Conservation (phyloP, 306 rosid genomes). For the Cucurbita ficifolia region DNA sequence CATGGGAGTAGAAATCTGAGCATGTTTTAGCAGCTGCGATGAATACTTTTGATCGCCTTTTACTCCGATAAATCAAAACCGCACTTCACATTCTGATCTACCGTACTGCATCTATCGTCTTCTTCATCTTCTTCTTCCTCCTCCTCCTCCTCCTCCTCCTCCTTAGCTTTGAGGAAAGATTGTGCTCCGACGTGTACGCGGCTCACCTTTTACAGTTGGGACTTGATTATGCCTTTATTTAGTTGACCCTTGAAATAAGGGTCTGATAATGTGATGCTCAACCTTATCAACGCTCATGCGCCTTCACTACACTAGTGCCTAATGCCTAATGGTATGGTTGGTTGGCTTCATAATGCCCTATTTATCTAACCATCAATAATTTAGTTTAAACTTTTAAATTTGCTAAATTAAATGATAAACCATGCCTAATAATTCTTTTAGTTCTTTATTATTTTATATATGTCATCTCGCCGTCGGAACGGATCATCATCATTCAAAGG, state of each 20-base stretch:
- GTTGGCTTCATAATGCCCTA: neutral
- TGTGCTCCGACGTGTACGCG: neutral
- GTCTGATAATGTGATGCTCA: neutral
- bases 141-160: neutral
- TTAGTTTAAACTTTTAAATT: too few species aligned
- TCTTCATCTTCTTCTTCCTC: neutral
- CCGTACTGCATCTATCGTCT: neutral
- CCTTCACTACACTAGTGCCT: neutral
- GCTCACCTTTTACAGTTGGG: neutral
- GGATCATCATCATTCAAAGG: too few species aligned
- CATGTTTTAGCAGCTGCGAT: conserved; percentile 19
- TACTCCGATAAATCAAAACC: neutral
- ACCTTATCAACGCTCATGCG: neutral
- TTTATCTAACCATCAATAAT: neutral
- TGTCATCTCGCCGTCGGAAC: too few species aligned
- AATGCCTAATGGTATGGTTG: too few species aligned
- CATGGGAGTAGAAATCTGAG: conserved; percentile 35
- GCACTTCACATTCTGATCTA: conserved; percentile 10
- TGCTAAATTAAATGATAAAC: too few species aligned
- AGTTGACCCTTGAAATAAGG: conserved; percentile 5
- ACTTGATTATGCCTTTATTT: conserved; percentile 1
- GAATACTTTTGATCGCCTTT: neutral
- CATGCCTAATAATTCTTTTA: too few species aligned
- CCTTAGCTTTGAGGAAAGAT: neutral
- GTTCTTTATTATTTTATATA: too few species aligned